phyloP scores from a whole-genome alignment of 495 filamentous ascomycete species.

The Penicillium coprophilum region DNA sequence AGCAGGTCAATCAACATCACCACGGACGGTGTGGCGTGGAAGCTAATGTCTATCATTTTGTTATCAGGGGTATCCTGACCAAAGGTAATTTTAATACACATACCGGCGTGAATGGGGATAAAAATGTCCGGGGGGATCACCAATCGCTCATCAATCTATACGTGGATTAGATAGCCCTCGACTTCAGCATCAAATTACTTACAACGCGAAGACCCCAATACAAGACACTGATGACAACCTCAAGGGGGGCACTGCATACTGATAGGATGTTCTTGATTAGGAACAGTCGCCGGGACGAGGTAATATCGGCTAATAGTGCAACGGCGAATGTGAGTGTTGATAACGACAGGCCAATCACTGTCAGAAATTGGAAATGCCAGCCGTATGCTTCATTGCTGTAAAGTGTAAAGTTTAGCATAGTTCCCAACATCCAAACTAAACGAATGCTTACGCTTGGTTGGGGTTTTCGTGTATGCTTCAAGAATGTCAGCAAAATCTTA shows the following conservation, averaged over 20 bases:
- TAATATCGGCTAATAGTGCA: constrained; percentile 75
- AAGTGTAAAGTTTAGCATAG: not conserved
- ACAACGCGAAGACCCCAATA: constrained; percentile 73
- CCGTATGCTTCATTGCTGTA: constrained; percentile 68
- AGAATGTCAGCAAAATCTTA: constrained; percentile 11
- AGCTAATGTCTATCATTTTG: constrained; percentile 60
- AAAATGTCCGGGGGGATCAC: constrained; percentile 55
- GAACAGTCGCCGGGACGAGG: constrained; percentile 64
- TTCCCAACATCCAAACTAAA: constrained; percentile 23
- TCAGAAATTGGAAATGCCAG: constrained; percentile 83
- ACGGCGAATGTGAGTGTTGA: constrained; percentile 66
- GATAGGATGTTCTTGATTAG: constrained; percentile 70
- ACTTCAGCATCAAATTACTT: not conserved
- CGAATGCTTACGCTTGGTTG: constrained; percentile 42
- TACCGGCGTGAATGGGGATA: constrained; percentile 47
- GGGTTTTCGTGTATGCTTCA: constrained; percentile 48
- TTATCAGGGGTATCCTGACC: constrained; percentile 10
- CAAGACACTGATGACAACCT: constrained; percentile 77
- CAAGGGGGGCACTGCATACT: constrained; percentile 72
- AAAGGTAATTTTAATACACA: constrained; percentile 4
- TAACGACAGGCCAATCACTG: constrained; percentile 74
- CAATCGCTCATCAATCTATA: constrained; percentile 61
- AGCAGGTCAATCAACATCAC: constrained; percentile 71
- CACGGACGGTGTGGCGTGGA: constrained; percentile 75
- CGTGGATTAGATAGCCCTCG: constrained; percentile 6